These are phyloP conservation scores for Tagetes erecta DNA, from an alignment of 129 eudicot species.

Conservation along the genomic window DNA sequence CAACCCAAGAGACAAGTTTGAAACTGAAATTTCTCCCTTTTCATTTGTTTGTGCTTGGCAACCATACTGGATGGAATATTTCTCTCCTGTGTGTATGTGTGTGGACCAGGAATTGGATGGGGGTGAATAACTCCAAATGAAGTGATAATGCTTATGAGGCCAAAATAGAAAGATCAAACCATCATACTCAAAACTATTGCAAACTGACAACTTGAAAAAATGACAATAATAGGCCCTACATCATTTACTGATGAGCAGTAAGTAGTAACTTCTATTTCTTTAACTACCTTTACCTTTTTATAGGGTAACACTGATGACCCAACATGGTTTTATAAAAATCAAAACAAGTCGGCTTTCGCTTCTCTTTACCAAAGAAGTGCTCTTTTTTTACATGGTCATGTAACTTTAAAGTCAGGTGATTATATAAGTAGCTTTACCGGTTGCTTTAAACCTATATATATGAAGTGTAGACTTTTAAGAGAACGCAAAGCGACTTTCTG, in stretches of 20 bases:
- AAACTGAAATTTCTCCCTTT: neutral
- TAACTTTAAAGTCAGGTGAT: neutral
- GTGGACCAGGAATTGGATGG: slow-evolving; percentile 16
- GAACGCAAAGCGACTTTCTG: slow-evolving; percentile 14
- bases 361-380: neutral
- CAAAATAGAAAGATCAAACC: slow-evolving; percentile 30
- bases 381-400: neutral
- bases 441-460: neutral
- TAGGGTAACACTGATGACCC: neutral
- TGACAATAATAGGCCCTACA: slow-evolving; percentile 24
- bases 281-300: neutral
- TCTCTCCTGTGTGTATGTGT: no score
- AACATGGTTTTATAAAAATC: neutral
- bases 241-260: slow-evolving; percentile 25
- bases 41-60: slow-evolving; percentile 25
- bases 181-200: slow-evolving; percentile 35
- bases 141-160: slow-evolving; percentile 47
- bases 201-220: slow-evolving; percentile 26
- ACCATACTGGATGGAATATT: no score
- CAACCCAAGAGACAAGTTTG: neutral
- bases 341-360: neutral
- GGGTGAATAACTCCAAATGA: neutral
- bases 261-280: slow-evolving; percentile 6
- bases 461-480: neutral
- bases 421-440: neutral